Percentiles rank a stretch among this genome's conserved stretches.
phyloP scores from a whole-genome alignment of 495 filamentous ascomycete species.

The Glonium stellatum region DNA sequence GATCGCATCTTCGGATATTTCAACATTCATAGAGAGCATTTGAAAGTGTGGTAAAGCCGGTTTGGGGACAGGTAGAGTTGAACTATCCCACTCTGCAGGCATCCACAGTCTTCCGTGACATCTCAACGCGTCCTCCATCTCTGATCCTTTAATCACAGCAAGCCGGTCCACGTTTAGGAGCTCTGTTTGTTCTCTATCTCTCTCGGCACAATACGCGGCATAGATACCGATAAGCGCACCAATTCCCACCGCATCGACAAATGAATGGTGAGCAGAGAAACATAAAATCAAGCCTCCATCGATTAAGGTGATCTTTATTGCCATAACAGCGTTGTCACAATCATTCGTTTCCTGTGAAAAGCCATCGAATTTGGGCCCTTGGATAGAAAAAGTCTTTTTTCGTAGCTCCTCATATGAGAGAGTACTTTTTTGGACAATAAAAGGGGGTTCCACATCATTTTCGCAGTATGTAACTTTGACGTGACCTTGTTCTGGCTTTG shows the following conservation, averaged over 20 bases:
- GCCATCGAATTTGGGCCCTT: background rate
- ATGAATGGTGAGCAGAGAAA: background rate
- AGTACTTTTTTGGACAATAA: background rate
- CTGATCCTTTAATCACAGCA: background rate
- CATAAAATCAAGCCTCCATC: background rate
- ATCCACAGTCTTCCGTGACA: background rate
- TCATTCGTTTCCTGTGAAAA: background rate
- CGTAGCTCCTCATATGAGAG: background rate
- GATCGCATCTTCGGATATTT: background rate
- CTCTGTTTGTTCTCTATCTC: background rate
- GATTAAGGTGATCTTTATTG: background rate
- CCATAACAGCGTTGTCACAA: background rate
- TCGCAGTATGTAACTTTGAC: background rate
- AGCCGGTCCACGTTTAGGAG: background rate
- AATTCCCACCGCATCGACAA: background rate
- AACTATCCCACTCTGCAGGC: background rate
- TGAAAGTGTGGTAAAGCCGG: background rate
- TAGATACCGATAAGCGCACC: background rate
- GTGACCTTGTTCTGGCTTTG: background rate
- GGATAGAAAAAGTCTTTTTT: background rate
- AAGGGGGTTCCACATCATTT: background rate
- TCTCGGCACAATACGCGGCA: background rate
- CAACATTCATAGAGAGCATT: background rate
- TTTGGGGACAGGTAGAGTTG: background rate
- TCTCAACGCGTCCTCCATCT: background rate